Conservation (phyloP, 2,329 filamentous ascomycete genomes). For the Geosmithia morbida region DNA sequence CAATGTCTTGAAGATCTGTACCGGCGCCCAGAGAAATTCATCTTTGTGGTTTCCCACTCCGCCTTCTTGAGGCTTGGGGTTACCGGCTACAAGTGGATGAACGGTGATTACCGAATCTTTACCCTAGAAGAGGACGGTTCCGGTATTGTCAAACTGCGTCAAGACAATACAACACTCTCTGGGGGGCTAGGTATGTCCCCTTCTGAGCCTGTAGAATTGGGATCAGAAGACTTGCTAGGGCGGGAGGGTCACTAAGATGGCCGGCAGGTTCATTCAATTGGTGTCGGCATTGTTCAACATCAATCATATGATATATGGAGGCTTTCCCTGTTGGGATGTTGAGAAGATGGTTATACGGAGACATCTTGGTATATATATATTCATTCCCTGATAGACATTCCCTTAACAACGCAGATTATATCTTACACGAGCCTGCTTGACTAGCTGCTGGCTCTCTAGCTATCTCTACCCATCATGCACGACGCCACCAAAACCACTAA, state of each 20-base stretch:
- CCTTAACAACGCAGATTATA: background rate
- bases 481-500: background rate
- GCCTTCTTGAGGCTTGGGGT: slow-evolving; percentile 46
- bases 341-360: too few relatives aligned
- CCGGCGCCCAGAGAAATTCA: slow-evolving; percentile 40
- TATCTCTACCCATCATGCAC: background rate
- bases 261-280: background rate
- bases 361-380: background rate
- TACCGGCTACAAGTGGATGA: slow-evolving; percentile 39
- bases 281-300: background rate
- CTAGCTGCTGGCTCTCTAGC: background rate
- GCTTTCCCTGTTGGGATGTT: background rate
- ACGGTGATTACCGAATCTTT: slow-evolving; percentile 52
- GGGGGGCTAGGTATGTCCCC: slow-evolving; percentile 21
- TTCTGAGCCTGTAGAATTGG: slow-evolving; percentile 20
- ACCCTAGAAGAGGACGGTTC: slow-evolving; percentile 24
- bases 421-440: background rate
- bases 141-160: slow-evolving; percentile 14
- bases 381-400: background rate
- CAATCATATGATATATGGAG: background rate
- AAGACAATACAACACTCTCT: slow-evolving; percentile 25
- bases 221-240: slow-evolving; percentile 17
- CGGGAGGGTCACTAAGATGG: slow-evolving; percentile 9
- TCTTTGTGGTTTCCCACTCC: slow-evolving; percentile 52
- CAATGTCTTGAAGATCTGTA: slow-evolving; percentile 33